Evolutionary conservation across 2,329 filamentous ascomycete genomes (phyloP).

Genomic region (Alternaria sp.): DNA sequence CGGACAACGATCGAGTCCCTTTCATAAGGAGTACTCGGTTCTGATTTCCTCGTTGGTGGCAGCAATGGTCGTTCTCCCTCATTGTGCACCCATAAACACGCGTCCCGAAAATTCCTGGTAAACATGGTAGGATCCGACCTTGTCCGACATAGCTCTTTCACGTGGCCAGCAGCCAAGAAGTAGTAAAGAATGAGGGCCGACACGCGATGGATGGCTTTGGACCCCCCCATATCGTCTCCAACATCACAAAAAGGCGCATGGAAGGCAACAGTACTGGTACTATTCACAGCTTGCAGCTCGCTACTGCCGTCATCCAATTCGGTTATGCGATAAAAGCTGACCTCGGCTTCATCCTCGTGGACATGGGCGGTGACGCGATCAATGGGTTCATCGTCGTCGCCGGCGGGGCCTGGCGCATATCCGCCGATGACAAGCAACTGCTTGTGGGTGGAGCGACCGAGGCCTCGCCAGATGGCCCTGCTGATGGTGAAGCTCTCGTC

Average conservation of each 20-base stretch:
- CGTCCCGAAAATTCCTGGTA: slow-evolving; percentile 39
- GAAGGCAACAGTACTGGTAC: slow-evolving; percentile 39
- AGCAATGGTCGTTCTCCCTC: slow-evolving; percentile 30
- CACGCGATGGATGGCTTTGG: slow-evolving; percentile 38
- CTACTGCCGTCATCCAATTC: slow-evolving; percentile 25
- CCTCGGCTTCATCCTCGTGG: slow-evolving; percentile 38
- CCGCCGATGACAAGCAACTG: slow-evolving; percentile 39
- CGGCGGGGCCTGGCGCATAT: slow-evolving; percentile 37
- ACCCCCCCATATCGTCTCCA: slow-evolving; percentile 35
- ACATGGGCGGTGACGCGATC: slow-evolving; percentile 39
- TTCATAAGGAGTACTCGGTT: slow-evolving; percentile 20
- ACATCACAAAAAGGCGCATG: slow-evolving; percentile 40
- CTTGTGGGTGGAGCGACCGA: slow-evolving; percentile 39
- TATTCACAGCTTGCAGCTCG: slow-evolving; percentile 35
- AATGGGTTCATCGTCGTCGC: slow-evolving; percentile 30
- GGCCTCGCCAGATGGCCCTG: slow-evolving; percentile 34
- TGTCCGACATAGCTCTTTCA: slow-evolving; percentile 34
- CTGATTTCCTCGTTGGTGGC: slow-evolving; percentile 31
- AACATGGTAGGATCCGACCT: slow-evolving; percentile 39
- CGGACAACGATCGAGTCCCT: slow-evolving; percentile 47
- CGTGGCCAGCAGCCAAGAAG: slow-evolving; percentile 36
- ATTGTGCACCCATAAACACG: slow-evolving; percentile 38
- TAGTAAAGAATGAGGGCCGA: slow-evolving; percentile 39
- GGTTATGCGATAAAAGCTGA: slow-evolving; percentile 38
- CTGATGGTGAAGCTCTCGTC: slow-evolving; percentile 37